phyloP scores from a whole-genome alignment of 148 eudicot genomes.

The Fagopyrum esculentum region DNA sequence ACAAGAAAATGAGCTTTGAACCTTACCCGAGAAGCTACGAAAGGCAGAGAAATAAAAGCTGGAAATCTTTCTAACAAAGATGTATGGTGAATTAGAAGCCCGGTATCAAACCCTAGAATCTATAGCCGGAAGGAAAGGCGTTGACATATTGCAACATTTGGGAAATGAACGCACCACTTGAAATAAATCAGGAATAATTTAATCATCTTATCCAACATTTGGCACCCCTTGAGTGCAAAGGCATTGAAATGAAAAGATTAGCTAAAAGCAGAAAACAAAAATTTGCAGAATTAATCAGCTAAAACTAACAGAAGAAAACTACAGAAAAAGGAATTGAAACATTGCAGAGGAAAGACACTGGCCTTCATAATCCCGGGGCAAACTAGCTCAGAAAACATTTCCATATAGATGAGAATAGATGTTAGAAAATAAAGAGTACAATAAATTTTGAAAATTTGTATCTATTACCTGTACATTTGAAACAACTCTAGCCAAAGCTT shows the following conservation, averaged over 20 bases:
- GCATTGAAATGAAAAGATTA: not conserved
- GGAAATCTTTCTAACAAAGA: no score
- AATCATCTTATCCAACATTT: not conserved
- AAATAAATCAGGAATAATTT: no score
- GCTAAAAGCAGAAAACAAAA: not conserved
- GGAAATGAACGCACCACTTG: no score
- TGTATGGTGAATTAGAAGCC: no score
- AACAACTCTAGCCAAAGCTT: slow-evolving; percentile 97
- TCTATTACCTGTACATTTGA: slow-evolving; percentile 76
- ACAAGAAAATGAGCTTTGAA: no score
- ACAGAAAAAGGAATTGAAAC: not conserved
- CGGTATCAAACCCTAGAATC: no score
- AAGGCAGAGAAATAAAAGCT: no score
- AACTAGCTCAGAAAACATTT: not conserved
- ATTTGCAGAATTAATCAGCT: not conserved
- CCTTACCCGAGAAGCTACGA: no score
- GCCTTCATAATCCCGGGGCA: not conserved
- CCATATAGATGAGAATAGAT: not conserved
- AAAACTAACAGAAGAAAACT: not conserved
- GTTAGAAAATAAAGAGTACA: not conserved
- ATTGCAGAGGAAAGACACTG: not conserved
- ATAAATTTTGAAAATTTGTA: not conserved
- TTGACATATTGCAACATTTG: no score
- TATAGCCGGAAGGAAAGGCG: no score
- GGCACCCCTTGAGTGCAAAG: not conserved